A percentile compares a stretch with the other conserved stretches of the same genome.
phyloP scores from a whole-genome alignment of 768 basidiomycete genomes.

The Phaffia australis region DNA sequence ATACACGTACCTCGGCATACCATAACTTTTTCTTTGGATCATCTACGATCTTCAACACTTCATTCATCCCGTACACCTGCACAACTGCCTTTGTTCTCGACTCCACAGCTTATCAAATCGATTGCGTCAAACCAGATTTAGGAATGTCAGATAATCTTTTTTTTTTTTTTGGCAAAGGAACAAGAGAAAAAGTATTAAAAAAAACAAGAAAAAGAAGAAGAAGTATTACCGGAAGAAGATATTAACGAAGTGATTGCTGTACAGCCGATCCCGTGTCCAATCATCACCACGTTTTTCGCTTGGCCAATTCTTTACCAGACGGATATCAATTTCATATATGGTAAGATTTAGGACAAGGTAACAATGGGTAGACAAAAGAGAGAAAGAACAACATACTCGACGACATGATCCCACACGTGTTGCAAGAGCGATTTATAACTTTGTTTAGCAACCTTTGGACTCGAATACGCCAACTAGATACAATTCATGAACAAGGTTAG shows the following conservation, averaged over 20 bases:
- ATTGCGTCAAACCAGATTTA: background rate
- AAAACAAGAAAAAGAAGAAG: background rate
- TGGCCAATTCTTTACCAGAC: conserved; percentile 49
- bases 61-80: conserved; percentile 59
- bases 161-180: conserved; percentile 63
- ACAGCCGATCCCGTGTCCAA: conserved; percentile 82
- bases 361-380: conserved; percentile 10
- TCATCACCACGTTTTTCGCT: conserved; percentile 61
- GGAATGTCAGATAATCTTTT: conserved; percentile 39
- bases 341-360: background rate
- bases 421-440: conserved; percentile 49
- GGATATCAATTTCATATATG: background rate
- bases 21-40: background rate
- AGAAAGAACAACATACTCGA: conserved; percentile 53
- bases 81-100: conserved; percentile 59
- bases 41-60: conserved; percentile 28
- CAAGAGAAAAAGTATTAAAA: conserved; percentile 25
- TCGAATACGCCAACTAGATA: background rate
- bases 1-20: conserved; percentile 11
- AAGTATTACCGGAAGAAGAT: background rate
- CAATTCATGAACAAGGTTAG: conserved; percentile 37
- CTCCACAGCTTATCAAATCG: conserved; percentile 47
- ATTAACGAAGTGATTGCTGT: conserved; percentile 30
- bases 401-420: conserved; percentile 94
- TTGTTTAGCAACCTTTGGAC: conserved; percentile 26